Percentiles rank a stretch among this genome's conserved stretches.
These are phyloP conservation scores for Starmerella powellii DNA, from an alignment of 805 yeast species.

Conservation along the genomic window DNA sequence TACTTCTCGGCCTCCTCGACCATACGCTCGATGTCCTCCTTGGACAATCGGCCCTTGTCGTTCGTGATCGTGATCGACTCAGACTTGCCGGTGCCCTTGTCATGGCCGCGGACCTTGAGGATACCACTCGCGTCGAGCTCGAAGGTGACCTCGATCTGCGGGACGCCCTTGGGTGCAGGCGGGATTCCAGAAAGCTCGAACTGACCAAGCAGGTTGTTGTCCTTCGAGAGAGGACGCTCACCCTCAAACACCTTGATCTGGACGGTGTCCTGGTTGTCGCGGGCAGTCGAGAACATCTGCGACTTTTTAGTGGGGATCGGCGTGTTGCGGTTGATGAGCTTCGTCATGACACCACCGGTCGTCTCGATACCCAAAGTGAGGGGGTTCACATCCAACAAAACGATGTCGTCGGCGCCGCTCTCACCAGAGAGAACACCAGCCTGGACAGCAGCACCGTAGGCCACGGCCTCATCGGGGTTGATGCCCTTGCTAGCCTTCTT, in stretches of 20 bases:
- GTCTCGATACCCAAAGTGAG: constrained; percentile 93
- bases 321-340: constrained; percentile 86
- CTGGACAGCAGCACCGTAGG: constrained; percentile 98
- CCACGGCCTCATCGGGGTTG: constrained; percentile 99
- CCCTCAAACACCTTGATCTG: constrained; percentile 91
- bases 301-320: constrained; percentile 93
- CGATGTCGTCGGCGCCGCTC: constrained; percentile 81
- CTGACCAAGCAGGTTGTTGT: constrained; percentile 79
- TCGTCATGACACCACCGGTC: constrained; percentile 96
- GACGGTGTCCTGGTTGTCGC: constrained; percentile 92
- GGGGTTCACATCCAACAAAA: constrained; percentile 85
- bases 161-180: constrained; percentile 85
- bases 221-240: constrained; percentile 90
- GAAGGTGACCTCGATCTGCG: constrained; percentile 83
- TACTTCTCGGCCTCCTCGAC: constrained; percentile 93
- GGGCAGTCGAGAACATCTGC: constrained; percentile 90
- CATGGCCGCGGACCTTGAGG: constrained; percentile 73
- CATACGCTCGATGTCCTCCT: constrained; percentile 95
- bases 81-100: constrained; percentile 87
- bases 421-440: constrained; percentile 97
- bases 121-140: constrained; percentile 81
- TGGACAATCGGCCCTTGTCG: constrained; percentile 85
- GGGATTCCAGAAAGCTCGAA: constrained; percentile 79
- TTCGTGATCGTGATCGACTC: constrained; percentile 85
- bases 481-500: constrained; percentile 95